Evolutionary conservation across 2,329 filamentous ascomycete genomes (phyloP), one percentile per base, ranked within the genome.

Genomic region (Annulohypoxylon truncatum): DNA sequence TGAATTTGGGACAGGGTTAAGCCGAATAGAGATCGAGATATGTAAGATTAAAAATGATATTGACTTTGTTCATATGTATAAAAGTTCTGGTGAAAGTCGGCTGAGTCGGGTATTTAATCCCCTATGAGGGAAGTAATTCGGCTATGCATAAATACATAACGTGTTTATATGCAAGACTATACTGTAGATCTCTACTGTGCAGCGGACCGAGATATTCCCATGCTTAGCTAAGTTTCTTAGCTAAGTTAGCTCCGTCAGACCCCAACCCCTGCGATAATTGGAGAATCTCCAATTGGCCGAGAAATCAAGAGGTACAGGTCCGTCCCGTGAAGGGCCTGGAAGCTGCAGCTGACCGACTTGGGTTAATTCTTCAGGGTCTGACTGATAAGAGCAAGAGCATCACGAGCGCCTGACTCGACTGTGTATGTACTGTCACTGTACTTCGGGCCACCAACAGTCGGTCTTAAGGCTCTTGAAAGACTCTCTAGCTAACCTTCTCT

Each of bases 281-380:
- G 47, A 54, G 35, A 22, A 13, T 35, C 24, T 46, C 64, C 31
- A 62, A 69, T 69, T 69, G 64, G 67, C 58, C 57, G 20, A 51
- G 15, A 50, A 58, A 63, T 22, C 28, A 51, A 46, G 54, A 35
- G 29, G 50, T 35, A 24, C 20, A 56, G 54, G 44, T 42, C 31
- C 42, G 51, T 59, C 61, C 64, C 64, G 64, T 69, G 59, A 28
- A 56, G 33, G 40, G 51, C 29, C 46, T 35, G 54, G 38, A 48
- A 56, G 52, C 59, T 61, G 67, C 67, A 70, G 67, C 64, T 70
- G 67, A 69, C 67, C 58, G 55, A 61, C 61, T 69, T 54, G 26
- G 57, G 24, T 50, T 35, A 59, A 64, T 52, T 61, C 48, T 59
- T 64, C 55, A 64, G 60, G 63, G 66, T 66, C 64, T 61, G 61